A percentile compares a stretch with the other conserved stretches of the same genome.
Conservation (phyloP, 2,329 filamentous ascomycete genomes). For the Clarireedia homoeocarpa region DNA sequence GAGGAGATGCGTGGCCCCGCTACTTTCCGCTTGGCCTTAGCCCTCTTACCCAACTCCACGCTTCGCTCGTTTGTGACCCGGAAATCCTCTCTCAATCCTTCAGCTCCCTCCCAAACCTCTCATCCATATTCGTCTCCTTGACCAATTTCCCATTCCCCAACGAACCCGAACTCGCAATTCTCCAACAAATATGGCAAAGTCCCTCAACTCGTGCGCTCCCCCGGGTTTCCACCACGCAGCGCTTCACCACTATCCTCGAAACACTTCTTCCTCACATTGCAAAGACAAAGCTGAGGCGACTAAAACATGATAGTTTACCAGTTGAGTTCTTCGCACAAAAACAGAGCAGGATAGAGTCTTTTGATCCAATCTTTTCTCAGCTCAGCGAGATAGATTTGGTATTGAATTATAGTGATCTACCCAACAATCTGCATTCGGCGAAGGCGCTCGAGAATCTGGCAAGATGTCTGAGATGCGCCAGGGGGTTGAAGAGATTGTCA, state of each 20-base stretch:
- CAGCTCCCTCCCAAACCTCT: slow-evolving; percentile 16
- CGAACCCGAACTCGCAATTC: slow-evolving; percentile 7
- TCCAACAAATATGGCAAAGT: slow-evolving; percentile 22
- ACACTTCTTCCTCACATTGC: slow-evolving; percentile 2
- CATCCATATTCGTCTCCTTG: neutral
- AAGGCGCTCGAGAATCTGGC: slow-evolving; percentile 17
- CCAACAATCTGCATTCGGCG: neutral
- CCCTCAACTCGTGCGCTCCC: slow-evolving; percentile 20
- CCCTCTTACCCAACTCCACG: neutral
- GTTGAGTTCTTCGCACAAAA: slow-evolving; percentile 26
- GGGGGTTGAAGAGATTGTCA: slow-evolving; percentile 12
- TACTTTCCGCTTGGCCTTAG: too few relatives aligned
- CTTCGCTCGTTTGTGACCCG: slow-evolving; percentile 20
- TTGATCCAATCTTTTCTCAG: slow-evolving; percentile 13
- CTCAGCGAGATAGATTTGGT: slow-evolving; percentile 16
- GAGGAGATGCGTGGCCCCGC: too few relatives aligned
- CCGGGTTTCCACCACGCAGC: slow-evolving; percentile 16
- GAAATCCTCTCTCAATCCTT: slow-evolving; percentile 15
- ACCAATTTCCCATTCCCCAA: neutral
- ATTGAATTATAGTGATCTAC: slow-evolving; percentile 18
- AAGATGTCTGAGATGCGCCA: slow-evolving; percentile 13
- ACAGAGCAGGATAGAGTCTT: slow-evolving; percentile 6
- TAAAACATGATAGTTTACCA: slow-evolving; percentile 24
- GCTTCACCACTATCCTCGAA: slow-evolving; percentile 18
- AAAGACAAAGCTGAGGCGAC: slow-evolving; percentile 6